Base-by-base conservation (phyloP, 2,329 filamentous ascomycete species). In the Colletotrichum eremochloae region DNA sequence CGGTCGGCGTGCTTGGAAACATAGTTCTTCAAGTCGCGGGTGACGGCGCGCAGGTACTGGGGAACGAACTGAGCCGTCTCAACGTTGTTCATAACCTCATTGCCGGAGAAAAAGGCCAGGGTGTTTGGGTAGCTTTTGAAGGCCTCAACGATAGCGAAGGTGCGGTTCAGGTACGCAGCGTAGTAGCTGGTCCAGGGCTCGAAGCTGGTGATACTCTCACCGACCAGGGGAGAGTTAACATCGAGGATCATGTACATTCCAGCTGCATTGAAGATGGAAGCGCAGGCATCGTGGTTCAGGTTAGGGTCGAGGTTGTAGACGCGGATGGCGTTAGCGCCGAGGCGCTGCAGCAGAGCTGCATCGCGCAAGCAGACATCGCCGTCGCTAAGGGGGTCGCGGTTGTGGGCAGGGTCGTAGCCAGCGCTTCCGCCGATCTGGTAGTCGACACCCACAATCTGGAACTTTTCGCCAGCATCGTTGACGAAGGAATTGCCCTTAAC, bases 11-110 rank as follows among this genome's bases (percentile, higher is more conserved):
- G 89, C 79, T 90, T 91, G 82, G 90, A 89, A 83, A 95, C 91
- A 85, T 95, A 95, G 80, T 91, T 92, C 86, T 94, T 94, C 80
- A 95, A 86, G 82, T 95, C 93, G 78, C 93, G 91, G 58, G 92
- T 94, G 74, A 94, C 89, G 74, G 93, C 93, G 82, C 90, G 87
- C 76, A 92, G 85, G 80, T 94, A 95, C n/a, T 90, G 91, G 53
- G 92, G 92, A 44, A 89, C 90, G 65, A 81, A 82, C 65, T 85
- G 82, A 74, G 89, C 91, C 48, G 89, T 91, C 56, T 85, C 79
- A 63, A 89, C 84, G 75, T 91, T 85, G 81, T 93, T 91, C 82
- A 94, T 93, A 78, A 94, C 91, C 82, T 95, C 93, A 81, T 95
- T 95, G 70, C 90, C 93, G 57, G 92, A 91, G 85, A 94, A 95